Percentiles rank a stretch among this genome's conserved stretches.
Evolutionary conservation across 148 eudicot genomes (phyloP).

Genomic region (Rhododendron ovatum): DNA sequence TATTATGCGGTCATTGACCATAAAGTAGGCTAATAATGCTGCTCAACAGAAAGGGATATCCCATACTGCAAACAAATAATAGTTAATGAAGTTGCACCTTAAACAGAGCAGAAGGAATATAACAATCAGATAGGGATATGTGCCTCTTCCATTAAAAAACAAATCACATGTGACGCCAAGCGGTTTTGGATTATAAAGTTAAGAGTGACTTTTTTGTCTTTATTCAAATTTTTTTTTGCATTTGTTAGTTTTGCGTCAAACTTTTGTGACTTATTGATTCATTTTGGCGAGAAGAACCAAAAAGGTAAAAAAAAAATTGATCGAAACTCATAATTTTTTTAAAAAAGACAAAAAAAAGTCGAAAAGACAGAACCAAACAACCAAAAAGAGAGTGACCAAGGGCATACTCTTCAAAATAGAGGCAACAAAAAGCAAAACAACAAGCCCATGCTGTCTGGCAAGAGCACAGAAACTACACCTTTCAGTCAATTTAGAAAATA

Average conservation of each 20-base stretch:
- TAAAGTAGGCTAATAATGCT: neutral
- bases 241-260: too few species aligned
- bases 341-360: too few species aligned
- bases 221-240: too few species aligned
- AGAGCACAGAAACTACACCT: neutral
- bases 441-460: too few species aligned
- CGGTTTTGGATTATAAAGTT: too few species aligned
- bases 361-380: too few species aligned
- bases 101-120: neutral
- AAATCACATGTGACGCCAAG: neutral
- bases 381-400: neutral
- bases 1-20: neutral
- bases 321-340: too few species aligned
- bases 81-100: neutral
- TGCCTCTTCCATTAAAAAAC: neutral
- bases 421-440: neutral
- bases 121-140: slow-evolving; percentile 1
- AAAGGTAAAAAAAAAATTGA: too few species aligned
- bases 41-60: neutral
- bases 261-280: too few species aligned
- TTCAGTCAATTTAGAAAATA: neutral
- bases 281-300: too few species aligned
- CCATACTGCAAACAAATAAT: neutral
- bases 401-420: neutral
- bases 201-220: too few species aligned